phyloP scores from a whole-genome alignment of 2,329 filamentous ascomycete genomes.

The Botrytis aclada region DNA sequence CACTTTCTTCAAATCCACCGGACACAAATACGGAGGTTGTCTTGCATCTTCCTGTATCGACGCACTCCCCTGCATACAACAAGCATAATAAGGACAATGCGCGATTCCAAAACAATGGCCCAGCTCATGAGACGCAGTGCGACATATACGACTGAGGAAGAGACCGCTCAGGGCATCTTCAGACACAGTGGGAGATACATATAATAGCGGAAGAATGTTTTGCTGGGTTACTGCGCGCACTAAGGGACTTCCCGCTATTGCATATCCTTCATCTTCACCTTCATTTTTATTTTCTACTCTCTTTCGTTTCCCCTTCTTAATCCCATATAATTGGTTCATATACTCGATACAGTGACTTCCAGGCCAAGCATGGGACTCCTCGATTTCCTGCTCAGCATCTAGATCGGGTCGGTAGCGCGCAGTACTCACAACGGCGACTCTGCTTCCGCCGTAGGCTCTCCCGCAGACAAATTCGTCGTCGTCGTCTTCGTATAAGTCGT shows the following conservation, averaged over 20 bases:
- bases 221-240: constrained; percentile 38
- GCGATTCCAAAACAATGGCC: constrained; percentile 65
- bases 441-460: constrained; percentile 60
- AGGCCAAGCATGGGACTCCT: constrained; percentile 58
- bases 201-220: constrained; percentile 19
- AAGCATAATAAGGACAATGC: constrained; percentile 65
- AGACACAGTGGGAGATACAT: constrained; percentile 23
- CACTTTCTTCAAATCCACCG: constrained; percentile 56
- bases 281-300: background rate
- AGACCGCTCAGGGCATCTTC: constrained; percentile 40
- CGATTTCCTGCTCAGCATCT: constrained; percentile 38
- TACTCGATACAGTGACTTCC: constrained; percentile 57
- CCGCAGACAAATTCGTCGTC: constrained; percentile 66
- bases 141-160: constrained; percentile 57
- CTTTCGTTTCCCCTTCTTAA: background rate
- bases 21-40: constrained; percentile 63
- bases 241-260: constrained; percentile 32
- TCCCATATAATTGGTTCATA: constrained; percentile 38
- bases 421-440: constrained; percentile 59
- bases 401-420: constrained; percentile 59
- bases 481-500: constrained; percentile 39
- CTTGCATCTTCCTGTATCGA: constrained; percentile 56
- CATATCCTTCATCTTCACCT: background rate
- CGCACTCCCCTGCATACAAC: constrained; percentile 60
- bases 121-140: constrained; percentile 62